Percentiles rank a stretch among this genome's conserved stretches.
Conservation (phyloP, 441 rosid species). For the Theobroma grandiflorum region DNA sequence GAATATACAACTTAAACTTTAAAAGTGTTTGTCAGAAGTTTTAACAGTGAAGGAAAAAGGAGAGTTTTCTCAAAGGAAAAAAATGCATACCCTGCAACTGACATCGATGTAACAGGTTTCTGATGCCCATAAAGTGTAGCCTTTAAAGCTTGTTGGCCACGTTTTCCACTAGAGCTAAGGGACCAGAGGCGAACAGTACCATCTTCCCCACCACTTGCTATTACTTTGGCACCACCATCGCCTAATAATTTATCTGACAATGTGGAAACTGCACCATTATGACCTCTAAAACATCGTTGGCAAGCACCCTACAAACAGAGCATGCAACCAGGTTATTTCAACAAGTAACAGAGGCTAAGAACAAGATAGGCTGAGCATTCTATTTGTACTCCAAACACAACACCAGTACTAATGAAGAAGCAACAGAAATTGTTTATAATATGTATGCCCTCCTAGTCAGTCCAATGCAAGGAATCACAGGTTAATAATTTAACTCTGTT, state of each 20-base stretch:
- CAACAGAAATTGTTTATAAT: not conserved
- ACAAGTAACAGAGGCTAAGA: not conserved
- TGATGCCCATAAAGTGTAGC: conserved; percentile 72
- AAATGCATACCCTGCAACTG: conserved; percentile 65
- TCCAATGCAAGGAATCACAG: not conserved
- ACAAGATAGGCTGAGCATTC: not conserved
- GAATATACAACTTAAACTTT: not conserved
- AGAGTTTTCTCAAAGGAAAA: not conserved
- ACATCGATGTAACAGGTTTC: conserved; percentile 61
- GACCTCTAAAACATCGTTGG: conserved; percentile 68
- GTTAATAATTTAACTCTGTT: not conserved
- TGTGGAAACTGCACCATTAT: conserved; percentile 59
- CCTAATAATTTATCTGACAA: conserved; percentile 72
- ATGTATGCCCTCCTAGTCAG: not conserved
- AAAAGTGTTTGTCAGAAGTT: not conserved
- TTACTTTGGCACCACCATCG: conserved; percentile 45
- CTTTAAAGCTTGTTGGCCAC: conserved; percentile 62
- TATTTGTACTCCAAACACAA: not conserved
- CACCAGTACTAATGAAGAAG: not conserved
- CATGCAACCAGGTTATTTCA: conserved; percentile 18
- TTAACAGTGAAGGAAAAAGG: not conserved
- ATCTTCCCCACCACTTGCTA: conserved; percentile 85
- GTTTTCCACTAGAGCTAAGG: conserved; percentile 59
- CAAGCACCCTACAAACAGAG: conserved; percentile 55
- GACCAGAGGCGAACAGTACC: conserved; percentile 79